Base-by-base conservation (phyloP, 768 basidiomycete species). In the Mycena pura region DNA sequence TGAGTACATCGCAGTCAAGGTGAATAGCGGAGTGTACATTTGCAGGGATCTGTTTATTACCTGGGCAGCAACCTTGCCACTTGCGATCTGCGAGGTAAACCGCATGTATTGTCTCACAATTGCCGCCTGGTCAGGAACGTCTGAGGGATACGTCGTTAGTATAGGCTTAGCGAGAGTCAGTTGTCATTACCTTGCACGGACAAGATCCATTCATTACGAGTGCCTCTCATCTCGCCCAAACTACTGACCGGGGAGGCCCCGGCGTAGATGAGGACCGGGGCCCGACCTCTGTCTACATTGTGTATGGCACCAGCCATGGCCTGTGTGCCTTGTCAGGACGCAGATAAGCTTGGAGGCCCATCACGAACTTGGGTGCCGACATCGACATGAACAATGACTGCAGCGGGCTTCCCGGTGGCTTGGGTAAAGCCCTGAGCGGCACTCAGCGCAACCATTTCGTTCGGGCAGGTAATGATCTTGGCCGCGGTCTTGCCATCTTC, bases 81-180 rank as follows among this genome's bases (percentile, higher is more conserved):
- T 86, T 27, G 79, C 64, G 3, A 92, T 82, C 60, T 91, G 86
- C 0, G 82, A 79, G 0, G 85, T 82, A 67, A 83, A 83, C 10
- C 89, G 79, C 89, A 90, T 91, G 70, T 91, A 92, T 66, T 90
- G 89, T 1, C 90, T 83, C 25, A 90, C 83, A 52, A 91, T 90
- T 5, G 82, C 78, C 1, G 87, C 67, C 65, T 92, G 90, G 68
- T 91, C 90, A n/a, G 85, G 85, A 6, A 86, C 78, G 70, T 91
- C 88, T 90, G 65, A 54, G 51, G 13, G 43, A 32, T 11, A 62
- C 41, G 29, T 31, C 14, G 9, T 28, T 28, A 39, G 22, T 36
- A 29, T 21, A 19, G 9, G 31, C 44, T 14, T 36, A 36, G 34
- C 17, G n/a, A 36, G 34, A 9, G n/a, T 22, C 9, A 41, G 22